Evolutionary conservation across 176 grass and related monocot genomes (phyloP).

Genomic region (Eragrostis nindensis): DNA sequence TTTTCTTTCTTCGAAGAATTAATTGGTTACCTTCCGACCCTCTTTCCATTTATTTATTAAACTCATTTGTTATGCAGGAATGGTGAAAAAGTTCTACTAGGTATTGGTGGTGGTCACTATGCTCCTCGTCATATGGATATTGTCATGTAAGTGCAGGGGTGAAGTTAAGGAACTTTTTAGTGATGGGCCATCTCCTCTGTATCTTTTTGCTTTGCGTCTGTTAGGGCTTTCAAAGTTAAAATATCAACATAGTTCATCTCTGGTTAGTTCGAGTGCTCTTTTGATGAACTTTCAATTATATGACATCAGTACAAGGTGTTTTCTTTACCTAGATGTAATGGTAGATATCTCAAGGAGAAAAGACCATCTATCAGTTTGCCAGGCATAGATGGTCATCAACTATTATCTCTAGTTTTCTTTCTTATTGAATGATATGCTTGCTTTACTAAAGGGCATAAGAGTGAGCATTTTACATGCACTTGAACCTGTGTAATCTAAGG

Average conservation of each 20-base stretch:
- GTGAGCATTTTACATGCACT: conserved; percentile 3
- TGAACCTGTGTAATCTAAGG: conserved; percentile 11
- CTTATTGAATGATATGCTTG: not conserved
- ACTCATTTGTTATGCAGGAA: conserved; percentile 53
- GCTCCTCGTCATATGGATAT: conserved; percentile 93
- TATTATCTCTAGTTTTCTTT: not conserved
- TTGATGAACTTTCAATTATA: not conserved
- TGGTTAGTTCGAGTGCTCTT: not conserved
- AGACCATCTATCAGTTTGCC: not conserved
- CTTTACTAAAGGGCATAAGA: conserved; percentile 3
- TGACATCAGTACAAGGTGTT: not conserved
- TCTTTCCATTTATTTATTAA: not conserved
- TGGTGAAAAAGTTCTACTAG: conserved; percentile 77
- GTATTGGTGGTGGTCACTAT: conserved; percentile 94
- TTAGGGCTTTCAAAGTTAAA: not conserved
- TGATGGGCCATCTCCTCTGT: not conserved
- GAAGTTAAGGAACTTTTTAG: conserved; percentile 20
- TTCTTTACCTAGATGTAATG: not conserved
- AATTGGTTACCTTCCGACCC: not conserved
- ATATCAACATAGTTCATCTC: not conserved
- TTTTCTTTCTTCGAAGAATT: conserved; percentile 18
- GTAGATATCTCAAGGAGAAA: not conserved
- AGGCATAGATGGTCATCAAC: not conserved
- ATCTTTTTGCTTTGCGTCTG: not conserved
- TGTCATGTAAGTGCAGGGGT: conserved; percentile 54